A percentile compares a stretch with the other conserved stretches of the same genome.
phyloP scores from a whole-genome alignment of 1,139 yeast genomes.

The Pichia sp. region DNA sequence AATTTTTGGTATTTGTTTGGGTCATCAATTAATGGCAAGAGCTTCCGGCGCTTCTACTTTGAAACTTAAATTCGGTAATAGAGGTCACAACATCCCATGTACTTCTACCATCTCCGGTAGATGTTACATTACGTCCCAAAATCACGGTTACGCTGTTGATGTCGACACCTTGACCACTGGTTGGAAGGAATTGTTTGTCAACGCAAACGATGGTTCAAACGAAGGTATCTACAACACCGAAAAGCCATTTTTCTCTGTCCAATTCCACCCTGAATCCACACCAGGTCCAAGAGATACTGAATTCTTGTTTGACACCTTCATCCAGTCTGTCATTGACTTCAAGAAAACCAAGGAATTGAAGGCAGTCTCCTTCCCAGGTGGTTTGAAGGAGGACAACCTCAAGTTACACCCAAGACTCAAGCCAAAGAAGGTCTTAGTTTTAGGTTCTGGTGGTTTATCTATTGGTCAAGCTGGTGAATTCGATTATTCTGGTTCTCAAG shows the following conservation, averaged over 20 bases:
- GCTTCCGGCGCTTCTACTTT: conserved; percentile 91
- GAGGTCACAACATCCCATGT: conserved; percentile 99
- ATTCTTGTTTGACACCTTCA: conserved; percentile 90
- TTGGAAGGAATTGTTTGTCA: conserved; percentile 93
- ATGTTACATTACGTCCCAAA: conserved; percentile 98
- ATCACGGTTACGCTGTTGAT: conserved; percentile 98
- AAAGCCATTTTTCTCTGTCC: conserved; percentile 95
- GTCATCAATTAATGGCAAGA: conserved; percentile 95
- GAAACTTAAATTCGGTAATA: conserved; percentile 96
- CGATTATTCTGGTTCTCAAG: conserved; percentile 91
- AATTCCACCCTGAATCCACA: conserved; percentile 98
- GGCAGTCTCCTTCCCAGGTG: conserved; percentile 90
- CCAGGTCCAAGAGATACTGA: conserved; percentile 99
- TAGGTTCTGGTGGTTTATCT: conserved; percentile 98
- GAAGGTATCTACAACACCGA: conserved; percentile 94
- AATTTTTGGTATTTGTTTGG: conserved; percentile 95
- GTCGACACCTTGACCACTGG: conserved; percentile 61
- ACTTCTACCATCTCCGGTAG: conserved; percentile 89
- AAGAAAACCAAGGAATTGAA: conserved; percentile 47
- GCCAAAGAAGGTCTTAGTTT: conserved; percentile 88
- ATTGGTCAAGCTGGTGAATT: conserved; percentile 99
- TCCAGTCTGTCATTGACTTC: conserved; percentile 67
- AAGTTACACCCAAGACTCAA: conserved; percentile 70
- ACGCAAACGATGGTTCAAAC: conserved; percentile 95
- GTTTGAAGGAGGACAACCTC: conserved; percentile 61